Conservation (phyloP, 139 green algal species). For the Helicosporidium sp. region DNA sequence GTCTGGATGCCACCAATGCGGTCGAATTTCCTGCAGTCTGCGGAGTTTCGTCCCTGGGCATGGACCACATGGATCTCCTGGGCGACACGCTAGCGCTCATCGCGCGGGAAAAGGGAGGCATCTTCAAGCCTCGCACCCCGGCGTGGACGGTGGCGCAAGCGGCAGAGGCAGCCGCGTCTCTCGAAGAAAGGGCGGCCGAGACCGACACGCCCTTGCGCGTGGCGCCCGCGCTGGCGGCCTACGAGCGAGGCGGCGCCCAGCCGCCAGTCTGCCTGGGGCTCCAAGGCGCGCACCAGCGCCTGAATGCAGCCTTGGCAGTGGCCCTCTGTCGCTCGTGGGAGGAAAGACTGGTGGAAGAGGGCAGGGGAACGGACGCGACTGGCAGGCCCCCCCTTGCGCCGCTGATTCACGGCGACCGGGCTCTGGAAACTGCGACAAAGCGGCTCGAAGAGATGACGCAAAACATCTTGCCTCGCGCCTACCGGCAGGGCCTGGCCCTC, state of each 20-base stretch:
- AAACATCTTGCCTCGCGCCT: conserved; percentile 29
- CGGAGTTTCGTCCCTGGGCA: conserved; percentile 70
- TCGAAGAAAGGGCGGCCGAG: conserved; percentile 29
- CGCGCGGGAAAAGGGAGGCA: conserved; percentile 84
- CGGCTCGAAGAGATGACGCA: conserved; percentile 4
- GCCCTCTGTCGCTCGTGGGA: conserved; percentile 50
- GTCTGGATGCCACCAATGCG: conserved; percentile 88
- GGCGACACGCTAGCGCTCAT: conserved; percentile 81
- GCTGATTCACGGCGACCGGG: conserved; percentile 1
- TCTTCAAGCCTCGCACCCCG: conserved; percentile 52
- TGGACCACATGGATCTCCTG: conserved; percentile 89
- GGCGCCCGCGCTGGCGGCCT: conserved; percentile 17
- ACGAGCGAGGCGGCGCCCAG: conserved; percentile 1
- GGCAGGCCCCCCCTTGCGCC: not conserved
- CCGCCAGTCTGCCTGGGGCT: conserved; percentile 37
- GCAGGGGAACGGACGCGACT: no score
- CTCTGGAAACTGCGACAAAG: conserved; percentile 5
- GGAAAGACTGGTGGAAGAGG: no score
- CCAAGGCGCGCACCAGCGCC: conserved; percentile 55
- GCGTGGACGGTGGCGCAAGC: conserved; percentile 60
- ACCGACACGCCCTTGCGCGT: conserved; percentile 17
- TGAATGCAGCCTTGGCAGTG: conserved; percentile 73
- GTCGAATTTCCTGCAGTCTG: conserved; percentile 32
- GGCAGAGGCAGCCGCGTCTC: conserved; percentile 46
- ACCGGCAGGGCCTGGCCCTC: conserved; percentile 31